Evolutionary conservation across 768 basidiomycete genomes (phyloP).

Genomic region (Neoboletus subvelutipes): DNA sequence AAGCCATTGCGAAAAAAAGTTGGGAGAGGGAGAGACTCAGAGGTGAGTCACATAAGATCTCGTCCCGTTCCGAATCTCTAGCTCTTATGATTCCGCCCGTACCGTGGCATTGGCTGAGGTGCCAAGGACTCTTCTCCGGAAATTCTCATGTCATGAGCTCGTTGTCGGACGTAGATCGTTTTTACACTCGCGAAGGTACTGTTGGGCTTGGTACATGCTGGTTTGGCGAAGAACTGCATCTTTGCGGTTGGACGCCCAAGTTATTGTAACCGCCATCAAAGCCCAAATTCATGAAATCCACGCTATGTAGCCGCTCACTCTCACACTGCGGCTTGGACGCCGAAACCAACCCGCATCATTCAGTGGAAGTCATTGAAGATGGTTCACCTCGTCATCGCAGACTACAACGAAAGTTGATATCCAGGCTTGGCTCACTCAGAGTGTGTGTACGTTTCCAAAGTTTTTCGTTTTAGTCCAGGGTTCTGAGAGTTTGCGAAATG

Average conservation of each 20-base stretch:
- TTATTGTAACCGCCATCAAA: neutral
- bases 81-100: neutral
- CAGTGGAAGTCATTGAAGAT: too few relatives aligned
- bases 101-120: neutral
- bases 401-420: too few relatives aligned
- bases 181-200: neutral
- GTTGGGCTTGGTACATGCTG: neutral
- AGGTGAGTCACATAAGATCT: neutral
- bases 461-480: neutral
- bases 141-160: conserved; percentile 5
- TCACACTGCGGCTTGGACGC: neutral
- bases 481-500: neutral
- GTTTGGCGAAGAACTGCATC: neutral
- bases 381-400: too few relatives aligned
- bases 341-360: neutral
- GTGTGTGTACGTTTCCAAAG: neutral
- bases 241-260: neutral
- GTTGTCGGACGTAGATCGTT: conserved; percentile 13
- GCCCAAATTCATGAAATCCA: neutral
- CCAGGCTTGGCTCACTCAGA: neutral
- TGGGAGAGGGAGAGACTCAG: neutral
- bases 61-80: neutral
- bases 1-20: conserved; percentile 20
- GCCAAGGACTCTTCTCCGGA: neutral
- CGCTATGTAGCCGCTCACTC: neutral